These are phyloP conservation scores for Stenogyne calaminthoides DNA, from an alignment of 305 asterid genomes.

Conservation along the genomic window DNA sequence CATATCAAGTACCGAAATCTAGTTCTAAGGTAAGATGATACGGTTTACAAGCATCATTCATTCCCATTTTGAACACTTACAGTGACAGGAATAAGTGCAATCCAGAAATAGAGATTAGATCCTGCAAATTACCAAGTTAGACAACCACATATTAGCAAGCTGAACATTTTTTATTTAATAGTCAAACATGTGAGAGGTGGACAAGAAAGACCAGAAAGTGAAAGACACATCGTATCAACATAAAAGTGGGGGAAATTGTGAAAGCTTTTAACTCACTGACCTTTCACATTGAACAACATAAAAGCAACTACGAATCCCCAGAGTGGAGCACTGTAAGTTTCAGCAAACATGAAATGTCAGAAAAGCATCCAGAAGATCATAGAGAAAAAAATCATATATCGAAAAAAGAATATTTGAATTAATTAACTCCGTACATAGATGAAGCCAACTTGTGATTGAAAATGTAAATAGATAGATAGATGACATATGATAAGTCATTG, in stretches of 20 bases:
- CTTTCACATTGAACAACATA: constrained; percentile 89
- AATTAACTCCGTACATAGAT: not conserved
- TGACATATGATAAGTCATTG: constrained; percentile 15
- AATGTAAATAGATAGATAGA: not conserved
- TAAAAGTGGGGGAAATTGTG: not conserved
- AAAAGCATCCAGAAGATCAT: constrained; percentile 22
- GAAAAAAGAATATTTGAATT: not conserved
- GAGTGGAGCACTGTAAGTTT: constrained; percentile 75
- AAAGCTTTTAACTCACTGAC: constrained; percentile 36
- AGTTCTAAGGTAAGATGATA: not conserved
- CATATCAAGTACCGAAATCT: not conserved
- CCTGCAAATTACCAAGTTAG: constrained; percentile 56
- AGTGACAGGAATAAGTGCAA: constrained; percentile 78
- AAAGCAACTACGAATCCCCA: constrained; percentile 99
- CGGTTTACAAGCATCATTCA: not conserved
- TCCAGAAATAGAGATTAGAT: constrained; percentile 98
- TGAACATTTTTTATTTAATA: not conserved
- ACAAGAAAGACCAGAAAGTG: not conserved
- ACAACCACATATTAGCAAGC: constrained; percentile 24
- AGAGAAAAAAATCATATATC: not conserved
- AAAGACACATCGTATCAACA: not conserved
- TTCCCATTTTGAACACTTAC: constrained; percentile 51
- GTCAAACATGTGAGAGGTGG: not conserved
- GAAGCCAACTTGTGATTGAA: constrained; percentile 12
- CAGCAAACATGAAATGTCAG: constrained; percentile 32